phyloP scores from a whole-genome alignment of 495 filamentous ascomycete genomes.

The Lophium mytilinum region DNA sequence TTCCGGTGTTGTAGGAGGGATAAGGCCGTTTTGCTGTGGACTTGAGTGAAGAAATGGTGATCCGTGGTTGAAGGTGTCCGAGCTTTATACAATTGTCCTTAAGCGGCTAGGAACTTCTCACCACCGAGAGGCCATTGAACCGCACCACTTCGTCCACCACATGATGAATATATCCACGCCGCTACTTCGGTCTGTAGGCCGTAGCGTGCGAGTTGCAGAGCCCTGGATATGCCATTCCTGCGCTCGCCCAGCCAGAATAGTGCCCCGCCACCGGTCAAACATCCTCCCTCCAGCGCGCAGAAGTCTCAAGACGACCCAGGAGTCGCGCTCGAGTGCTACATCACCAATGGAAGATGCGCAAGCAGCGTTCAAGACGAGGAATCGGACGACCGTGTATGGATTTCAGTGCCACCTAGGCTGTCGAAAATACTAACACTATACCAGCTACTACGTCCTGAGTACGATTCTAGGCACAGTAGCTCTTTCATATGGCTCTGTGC shows the following conservation, averaged over 20 bases:
- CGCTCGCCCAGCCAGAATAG: not conserved
- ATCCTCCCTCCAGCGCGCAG: slow-evolving; percentile 3
- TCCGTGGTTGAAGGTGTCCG: not conserved
- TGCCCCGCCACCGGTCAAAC: not conserved
- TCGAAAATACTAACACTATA: too few relatives aligned
- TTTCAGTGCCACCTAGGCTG: too few relatives aligned
- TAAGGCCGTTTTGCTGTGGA: too few relatives aligned
- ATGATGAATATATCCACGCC: not conserved
- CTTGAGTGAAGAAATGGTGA: too few relatives aligned
- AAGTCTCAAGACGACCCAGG: slow-evolving; percentile 25
- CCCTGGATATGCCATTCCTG: slow-evolving; percentile 24
- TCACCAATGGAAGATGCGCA: slow-evolving; percentile 49
- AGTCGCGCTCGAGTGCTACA: slow-evolving; percentile 23
- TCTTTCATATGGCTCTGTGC: slow-evolving; percentile 90
- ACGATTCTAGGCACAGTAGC: slow-evolving; percentile 84
- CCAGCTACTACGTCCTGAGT: slow-evolving; percentile 75
- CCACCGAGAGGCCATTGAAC: not conserved
- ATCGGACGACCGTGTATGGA: slow-evolving; percentile 49
- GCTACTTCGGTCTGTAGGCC: slow-evolving; percentile 3
- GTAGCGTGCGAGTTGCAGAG: not conserved
- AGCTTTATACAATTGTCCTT: not conserved
- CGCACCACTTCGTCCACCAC: slow-evolving; percentile 4
- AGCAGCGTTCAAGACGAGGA: slow-evolving; percentile 49
- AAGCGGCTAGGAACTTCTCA: slow-evolving; percentile 13
- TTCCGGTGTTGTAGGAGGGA: too few relatives aligned